These are phyloP conservation scores for Kalanchoe fedtschenkoi DNA, from an alignment of 164 flowering plant species.

Conservation along the genomic window DNA sequence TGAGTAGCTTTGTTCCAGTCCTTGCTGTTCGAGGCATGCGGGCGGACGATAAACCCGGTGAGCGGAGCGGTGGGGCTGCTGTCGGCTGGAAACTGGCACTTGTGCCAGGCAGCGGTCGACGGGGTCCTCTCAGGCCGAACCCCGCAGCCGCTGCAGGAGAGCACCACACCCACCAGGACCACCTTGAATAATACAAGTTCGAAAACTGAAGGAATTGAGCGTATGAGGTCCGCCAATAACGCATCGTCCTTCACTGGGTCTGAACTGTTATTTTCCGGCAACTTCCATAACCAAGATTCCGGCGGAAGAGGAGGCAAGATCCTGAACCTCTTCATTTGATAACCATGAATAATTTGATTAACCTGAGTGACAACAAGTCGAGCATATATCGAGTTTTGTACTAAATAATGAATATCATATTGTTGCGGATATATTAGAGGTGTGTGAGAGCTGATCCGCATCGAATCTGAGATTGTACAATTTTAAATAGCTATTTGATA, in stretches of 20 bases:
- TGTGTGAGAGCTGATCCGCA: too few species aligned
- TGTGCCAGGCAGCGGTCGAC: slow-evolving; percentile 48
- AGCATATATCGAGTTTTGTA: neutral
- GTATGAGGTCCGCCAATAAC: neutral
- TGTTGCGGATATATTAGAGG: too few species aligned
- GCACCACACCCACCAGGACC: neutral
- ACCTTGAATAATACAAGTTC: neutral
- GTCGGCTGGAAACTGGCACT: slow-evolving; percentile 45
- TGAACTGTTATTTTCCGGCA: neutral
- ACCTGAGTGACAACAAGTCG: neutral
- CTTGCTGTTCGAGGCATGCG: slow-evolving; percentile 50
- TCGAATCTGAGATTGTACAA: too few species aligned
- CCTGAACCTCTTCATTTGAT: neutral
- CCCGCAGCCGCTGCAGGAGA: slow-evolving; percentile 20
- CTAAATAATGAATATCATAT: too few species aligned
- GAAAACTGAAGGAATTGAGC: neutral
- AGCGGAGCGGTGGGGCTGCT: slow-evolving; percentile 51
- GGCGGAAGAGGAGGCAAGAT: neutral
- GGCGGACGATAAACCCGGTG: slow-evolving; percentile 51
- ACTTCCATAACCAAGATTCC: neutral
- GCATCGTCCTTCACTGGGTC: too few species aligned
- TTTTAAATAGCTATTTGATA: too few species aligned
- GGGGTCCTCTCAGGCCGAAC: slow-evolving; percentile 37
- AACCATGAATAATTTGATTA: neutral
- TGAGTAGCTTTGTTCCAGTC: slow-evolving; percentile 44